These are phyloP conservation scores for Pseudogymnoascus sp. DNA, from an alignment of 2,329 filamentous ascomycete genomes.

Conservation along the genomic window DNA sequence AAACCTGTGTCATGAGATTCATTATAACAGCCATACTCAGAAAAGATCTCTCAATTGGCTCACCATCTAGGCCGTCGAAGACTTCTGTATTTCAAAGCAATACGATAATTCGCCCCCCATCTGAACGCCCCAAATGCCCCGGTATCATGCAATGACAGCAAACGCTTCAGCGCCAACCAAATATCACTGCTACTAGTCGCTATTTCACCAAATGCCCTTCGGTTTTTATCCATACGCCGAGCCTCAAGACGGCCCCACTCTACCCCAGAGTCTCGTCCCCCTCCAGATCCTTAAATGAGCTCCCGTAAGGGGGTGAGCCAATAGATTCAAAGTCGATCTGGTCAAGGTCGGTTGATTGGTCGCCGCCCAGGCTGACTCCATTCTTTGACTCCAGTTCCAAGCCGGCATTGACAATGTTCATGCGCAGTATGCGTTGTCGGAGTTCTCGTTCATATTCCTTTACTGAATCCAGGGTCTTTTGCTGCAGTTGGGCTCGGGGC, in stretches of 20 bases:
- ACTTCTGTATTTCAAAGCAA: constrained; percentile 5
- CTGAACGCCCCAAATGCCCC: constrained; percentile 6
- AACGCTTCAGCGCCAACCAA: constrained; percentile 7
- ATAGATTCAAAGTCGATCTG: background rate
- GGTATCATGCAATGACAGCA: constrained; percentile 7
- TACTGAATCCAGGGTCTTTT: constrained; percentile 57
- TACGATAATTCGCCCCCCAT: background rate
- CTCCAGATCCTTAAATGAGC: constrained; percentile 6
- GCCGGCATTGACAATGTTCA: constrained; percentile 67
- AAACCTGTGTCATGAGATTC: background rate
- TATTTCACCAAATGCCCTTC: background rate
- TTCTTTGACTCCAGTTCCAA: constrained; percentile 51
- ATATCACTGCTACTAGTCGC: background rate
- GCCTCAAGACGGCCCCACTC: constrained; percentile 4
- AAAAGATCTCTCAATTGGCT: constrained; percentile 1
- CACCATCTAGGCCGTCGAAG: background rate
- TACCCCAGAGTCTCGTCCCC: constrained; percentile 6
- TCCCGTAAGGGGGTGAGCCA: background rate
- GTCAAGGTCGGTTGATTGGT: constrained; percentile 3
- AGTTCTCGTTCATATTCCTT: constrained; percentile 66
- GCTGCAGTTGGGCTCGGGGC: constrained; percentile 60
- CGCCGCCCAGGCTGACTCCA: background rate
- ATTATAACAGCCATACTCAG: background rate
- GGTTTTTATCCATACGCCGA: background rate
- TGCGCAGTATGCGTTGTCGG: constrained; percentile 64